These are phyloP conservation scores for Penicillium sp. DNA, from an alignment of 2,329 filamentous ascomycete species.

Conservation along the genomic window DNA sequence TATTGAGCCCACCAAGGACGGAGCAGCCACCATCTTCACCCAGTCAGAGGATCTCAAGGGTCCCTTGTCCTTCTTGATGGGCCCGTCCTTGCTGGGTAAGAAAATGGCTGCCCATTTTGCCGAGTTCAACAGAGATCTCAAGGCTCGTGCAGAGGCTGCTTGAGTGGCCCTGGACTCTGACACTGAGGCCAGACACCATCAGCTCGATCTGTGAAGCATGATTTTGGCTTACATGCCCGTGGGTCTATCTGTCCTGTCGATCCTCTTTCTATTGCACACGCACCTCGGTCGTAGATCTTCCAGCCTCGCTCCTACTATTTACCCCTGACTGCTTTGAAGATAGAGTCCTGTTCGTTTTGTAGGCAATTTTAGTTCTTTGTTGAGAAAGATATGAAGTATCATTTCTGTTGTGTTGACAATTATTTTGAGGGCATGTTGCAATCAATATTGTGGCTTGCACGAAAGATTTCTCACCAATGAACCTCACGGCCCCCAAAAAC, in stretches of 20 bases:
- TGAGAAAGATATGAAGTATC: neutral
- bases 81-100: slow-evolving; percentile 28
- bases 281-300: neutral
- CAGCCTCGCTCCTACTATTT: neutral
- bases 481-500: neutral
- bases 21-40: slow-evolving; percentile 31
- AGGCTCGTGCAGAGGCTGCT: slow-evolving; percentile 27
- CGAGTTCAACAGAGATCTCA: slow-evolving; percentile 30
- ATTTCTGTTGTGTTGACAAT: no score
- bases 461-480: neutral
- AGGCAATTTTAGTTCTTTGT: neutral
- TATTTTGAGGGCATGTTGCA: neutral
- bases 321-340: neutral
- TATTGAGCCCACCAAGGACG: slow-evolving; percentile 28
- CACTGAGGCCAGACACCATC: neutral
- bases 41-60: slow-evolving; percentile 30
- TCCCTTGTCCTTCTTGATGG: slow-evolving; percentile 28
- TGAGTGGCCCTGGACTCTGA: neutral
- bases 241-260: neutral
- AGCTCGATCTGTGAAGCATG: neutral
- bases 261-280: neutral
- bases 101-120: slow-evolving; percentile 28
- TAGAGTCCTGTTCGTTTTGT: neutral
- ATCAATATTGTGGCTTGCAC: neutral
- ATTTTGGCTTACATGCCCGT: neutral